Evolutionary conservation across 805 yeast genomes (phyloP).

Genomic region (Yarrowia sp.): DNA sequence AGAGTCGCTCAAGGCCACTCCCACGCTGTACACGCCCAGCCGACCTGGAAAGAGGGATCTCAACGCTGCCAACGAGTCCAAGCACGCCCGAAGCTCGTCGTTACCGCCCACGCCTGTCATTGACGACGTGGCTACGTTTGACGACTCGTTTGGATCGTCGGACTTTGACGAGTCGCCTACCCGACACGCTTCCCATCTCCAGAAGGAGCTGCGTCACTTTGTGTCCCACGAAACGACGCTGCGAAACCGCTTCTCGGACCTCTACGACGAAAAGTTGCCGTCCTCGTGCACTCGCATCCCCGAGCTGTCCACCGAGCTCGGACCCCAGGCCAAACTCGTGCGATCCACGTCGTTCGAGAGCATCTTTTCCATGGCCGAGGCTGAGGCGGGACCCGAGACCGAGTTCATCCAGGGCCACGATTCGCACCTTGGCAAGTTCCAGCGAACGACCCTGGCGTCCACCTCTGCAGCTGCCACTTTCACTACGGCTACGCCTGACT

Average conservation of each 20-base stretch:
- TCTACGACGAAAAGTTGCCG: slow-evolving; percentile 19
- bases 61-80: neutral
- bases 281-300: slow-evolving; percentile 5
- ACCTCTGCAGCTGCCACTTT: slow-evolving; percentile 23
- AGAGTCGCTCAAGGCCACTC: slow-evolving; percentile 1
- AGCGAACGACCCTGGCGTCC: neutral
- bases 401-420: slow-evolving; percentile 22
- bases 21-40: slow-evolving; percentile 1
- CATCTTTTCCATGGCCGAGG: slow-evolving; percentile 11
- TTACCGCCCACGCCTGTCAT: slow-evolving; percentile 7
- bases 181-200: neutral
- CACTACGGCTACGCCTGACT: slow-evolving; percentile 5
- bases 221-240: slow-evolving; percentile 24
- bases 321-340: slow-evolving; percentile 11
- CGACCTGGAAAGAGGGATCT: neutral
- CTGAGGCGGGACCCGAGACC: neutral
- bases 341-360: slow-evolving; percentile 18
- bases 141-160: neutral
- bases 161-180: slow-evolving; percentile 16
- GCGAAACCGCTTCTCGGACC: slow-evolving; percentile 5
- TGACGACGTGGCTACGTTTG: slow-evolving; percentile 7
- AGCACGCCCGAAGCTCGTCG: neutral
- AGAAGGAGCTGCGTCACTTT: slow-evolving; percentile 22
- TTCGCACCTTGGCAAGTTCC: slow-evolving; percentile 16
- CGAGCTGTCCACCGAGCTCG: slow-evolving; percentile 12